Conservation (phyloP, 805 yeast genomes). For the Jamesozyma hellenica region DNA sequence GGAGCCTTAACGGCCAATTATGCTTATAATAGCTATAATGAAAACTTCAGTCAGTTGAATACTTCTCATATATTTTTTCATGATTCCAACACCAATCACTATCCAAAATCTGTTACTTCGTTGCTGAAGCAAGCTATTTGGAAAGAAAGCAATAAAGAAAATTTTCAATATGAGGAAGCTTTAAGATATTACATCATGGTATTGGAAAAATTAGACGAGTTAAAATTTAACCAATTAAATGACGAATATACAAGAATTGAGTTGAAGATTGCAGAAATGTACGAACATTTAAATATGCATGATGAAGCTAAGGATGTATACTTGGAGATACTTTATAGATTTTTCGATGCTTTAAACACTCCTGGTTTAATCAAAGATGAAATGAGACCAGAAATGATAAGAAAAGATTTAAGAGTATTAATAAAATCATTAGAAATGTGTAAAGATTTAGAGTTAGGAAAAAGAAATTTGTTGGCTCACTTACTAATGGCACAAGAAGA, state of each 20-base stretch:
- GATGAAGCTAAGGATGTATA: constrained; percentile 61
- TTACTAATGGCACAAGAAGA: constrained; percentile 58
- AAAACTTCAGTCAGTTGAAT: not conserved
- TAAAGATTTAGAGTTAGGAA: constrained; percentile 39
- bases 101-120: constrained; percentile 2
- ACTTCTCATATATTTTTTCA: not conserved
- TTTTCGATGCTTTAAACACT: constrained; percentile 42
- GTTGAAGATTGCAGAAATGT: constrained; percentile 79
- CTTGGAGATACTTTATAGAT: constrained; percentile 52
- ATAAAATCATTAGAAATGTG: constrained; percentile 56
- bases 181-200: constrained; percentile 58
- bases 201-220: constrained; percentile 37
- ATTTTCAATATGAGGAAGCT: constrained; percentile 49
- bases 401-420: constrained; percentile 60
- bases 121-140: constrained; percentile 60
- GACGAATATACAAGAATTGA: constrained; percentile 90
- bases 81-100: not conserved
- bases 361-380: constrained; percentile 27
- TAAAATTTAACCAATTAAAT: constrained; percentile 43
- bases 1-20: constrained; percentile 1
- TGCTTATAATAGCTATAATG: not conserved
- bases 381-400: constrained; percentile 48
- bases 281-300: constrained; percentile 51
- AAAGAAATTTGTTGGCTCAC: constrained; percentile 53
- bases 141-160: constrained; percentile 68